phyloP scores from a whole-genome alignment of 805 yeast genomes.

The Vanderwaltozyma tropicalis region DNA sequence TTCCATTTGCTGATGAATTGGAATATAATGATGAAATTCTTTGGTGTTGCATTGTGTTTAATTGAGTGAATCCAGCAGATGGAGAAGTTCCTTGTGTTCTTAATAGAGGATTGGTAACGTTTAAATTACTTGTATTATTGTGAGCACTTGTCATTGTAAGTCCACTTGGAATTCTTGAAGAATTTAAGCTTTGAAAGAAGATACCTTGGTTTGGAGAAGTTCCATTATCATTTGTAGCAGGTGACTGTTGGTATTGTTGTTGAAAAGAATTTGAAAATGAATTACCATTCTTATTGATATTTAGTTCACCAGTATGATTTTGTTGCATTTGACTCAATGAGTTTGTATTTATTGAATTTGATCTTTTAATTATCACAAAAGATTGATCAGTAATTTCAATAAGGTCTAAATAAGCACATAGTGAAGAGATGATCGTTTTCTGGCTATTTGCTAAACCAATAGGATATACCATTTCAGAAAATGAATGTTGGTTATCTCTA shows the following conservation, averaged over 20 bases:
- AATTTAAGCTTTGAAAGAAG: neutral
- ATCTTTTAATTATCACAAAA: slow-evolving; percentile 48
- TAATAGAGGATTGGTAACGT: slow-evolving; percentile 20
- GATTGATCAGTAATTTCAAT: slow-evolving; percentile 59
- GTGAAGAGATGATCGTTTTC: slow-evolving; percentile 50
- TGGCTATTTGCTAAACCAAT: slow-evolving; percentile 48
- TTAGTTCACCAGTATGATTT: neutral
- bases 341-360: too few species aligned
- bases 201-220: neutral
- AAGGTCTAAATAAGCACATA: slow-evolving; percentile 59
- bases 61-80: slow-evolving; percentile 10
- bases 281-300: neutral
- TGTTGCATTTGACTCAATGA: neutral
- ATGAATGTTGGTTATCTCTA: slow-evolving; percentile 50
- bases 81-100: slow-evolving; percentile 23
- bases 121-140: slow-evolving; percentile 5
- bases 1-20: neutral
- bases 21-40: slow-evolving; percentile 8
- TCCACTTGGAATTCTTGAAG: slow-evolving; percentile 25
- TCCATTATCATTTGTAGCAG: neutral
- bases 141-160: slow-evolving; percentile 14
- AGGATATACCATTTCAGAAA: slow-evolving; percentile 64
- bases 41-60: slow-evolving; percentile 10
- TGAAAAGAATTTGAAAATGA: neutral
- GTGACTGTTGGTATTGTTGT: neutral